phyloP scores from a whole-genome alignment of 768 basidiomycete species.

The Gyrodon lividus region DNA sequence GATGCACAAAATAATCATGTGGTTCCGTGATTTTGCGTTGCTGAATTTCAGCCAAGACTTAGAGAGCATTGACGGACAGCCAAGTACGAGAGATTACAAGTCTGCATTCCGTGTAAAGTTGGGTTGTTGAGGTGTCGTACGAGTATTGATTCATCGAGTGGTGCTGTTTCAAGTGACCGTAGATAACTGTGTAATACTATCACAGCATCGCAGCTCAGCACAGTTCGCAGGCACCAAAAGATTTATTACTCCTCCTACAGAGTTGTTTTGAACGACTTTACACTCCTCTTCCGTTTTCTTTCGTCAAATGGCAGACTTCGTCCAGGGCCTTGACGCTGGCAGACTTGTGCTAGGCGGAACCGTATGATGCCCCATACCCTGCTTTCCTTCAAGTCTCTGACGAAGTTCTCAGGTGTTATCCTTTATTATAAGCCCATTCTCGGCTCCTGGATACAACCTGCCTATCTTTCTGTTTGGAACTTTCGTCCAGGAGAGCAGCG shows the following conservation, averaged over 20 bases:
- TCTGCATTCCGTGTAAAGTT: too few species aligned
- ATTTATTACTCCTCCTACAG: not conserved
- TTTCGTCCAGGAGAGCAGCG: conserved; percentile 68
- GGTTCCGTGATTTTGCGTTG: too few species aligned
- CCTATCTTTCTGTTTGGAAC: conserved; percentile 80
- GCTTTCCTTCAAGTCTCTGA: not conserved
- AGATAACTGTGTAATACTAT: too few species aligned
- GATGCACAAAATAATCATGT: too few species aligned
- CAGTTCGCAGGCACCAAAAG: not conserved
- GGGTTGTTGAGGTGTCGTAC: too few species aligned
- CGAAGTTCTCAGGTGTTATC: conserved; percentile 51
- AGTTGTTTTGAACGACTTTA: not conserved
- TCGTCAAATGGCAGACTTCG: conserved; percentile 54
- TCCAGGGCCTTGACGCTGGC: conserved; percentile 69
- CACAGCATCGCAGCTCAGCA: not conserved
- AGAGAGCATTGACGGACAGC: too few species aligned
- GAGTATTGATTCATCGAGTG: too few species aligned
- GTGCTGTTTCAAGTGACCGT: too few species aligned
- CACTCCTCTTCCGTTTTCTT: too few species aligned
- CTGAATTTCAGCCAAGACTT: too few species aligned
- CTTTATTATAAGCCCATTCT: conserved; percentile 53
- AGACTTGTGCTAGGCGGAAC: conserved; percentile 65
- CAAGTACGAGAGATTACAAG: too few species aligned
- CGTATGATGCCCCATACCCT: conserved; percentile 37
- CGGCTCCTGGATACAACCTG: conserved; percentile 70